phyloP scores from a whole-genome alignment of 192 early-diverging fungal genomes.

The Backusella sp. region DNA sequence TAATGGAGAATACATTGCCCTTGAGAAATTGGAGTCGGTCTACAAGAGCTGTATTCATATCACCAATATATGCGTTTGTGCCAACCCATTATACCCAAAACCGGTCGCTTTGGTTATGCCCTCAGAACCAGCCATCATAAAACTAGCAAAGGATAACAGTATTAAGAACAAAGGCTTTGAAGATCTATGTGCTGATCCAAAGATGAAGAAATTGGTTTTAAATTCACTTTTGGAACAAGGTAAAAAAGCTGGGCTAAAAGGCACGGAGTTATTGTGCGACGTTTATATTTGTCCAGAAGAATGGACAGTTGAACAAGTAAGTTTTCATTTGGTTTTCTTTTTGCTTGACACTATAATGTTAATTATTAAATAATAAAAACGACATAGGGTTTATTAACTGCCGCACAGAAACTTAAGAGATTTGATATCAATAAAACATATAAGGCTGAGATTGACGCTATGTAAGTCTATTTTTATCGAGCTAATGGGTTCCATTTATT shows the following conservation, averaged over 20 bases:
- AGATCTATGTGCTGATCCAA: constrained; percentile 49
- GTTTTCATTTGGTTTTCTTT: constrained; percentile 23
- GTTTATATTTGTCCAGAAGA: constrained; percentile 71
- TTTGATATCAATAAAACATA: constrained; percentile 71
- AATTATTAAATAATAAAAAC: neutral
- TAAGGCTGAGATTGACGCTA: constrained; percentile 54
- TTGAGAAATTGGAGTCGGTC: constrained; percentile 91
- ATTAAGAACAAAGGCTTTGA: constrained; percentile 42
- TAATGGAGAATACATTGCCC: constrained; percentile 91
- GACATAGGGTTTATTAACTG: constrained; percentile 70
- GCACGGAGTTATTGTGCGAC: constrained; percentile 69
- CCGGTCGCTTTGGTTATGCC: constrained; percentile 80
- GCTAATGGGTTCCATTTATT: neutral
- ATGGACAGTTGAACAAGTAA: constrained; percentile 88
- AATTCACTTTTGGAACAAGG: constrained; percentile 49
- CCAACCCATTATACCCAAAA: constrained; percentile 65
- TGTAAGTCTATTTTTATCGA: constrained; percentile 27
- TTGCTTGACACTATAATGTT: neutral
- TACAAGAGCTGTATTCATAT: constrained; percentile 78
- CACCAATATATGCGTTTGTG: constrained; percentile 76
- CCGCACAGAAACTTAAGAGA: constrained; percentile 92
- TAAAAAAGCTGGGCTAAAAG: constrained; percentile 65
- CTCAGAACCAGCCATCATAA: constrained; percentile 51
- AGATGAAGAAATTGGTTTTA: constrained; percentile 53
- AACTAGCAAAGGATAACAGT: constrained; percentile 45